phyloP scores from a whole-genome alignment of 2,329 filamentous ascomycete genomes.

The Fusarium gaditjirri region DNA sequence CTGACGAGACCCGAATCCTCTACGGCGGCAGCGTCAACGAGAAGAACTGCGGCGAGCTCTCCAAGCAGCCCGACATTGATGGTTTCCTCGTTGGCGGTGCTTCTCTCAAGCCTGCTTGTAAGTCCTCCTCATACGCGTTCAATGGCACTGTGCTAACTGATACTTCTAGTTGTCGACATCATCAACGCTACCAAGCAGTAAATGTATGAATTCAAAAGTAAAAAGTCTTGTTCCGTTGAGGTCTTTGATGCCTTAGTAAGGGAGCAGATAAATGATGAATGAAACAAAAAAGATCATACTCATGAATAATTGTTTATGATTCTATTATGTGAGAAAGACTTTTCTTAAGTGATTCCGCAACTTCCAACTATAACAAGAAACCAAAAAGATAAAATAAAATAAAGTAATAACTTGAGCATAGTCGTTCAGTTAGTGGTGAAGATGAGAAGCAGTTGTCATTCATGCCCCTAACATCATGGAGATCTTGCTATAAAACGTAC shows the following conservation, averaged over 20 bases:
- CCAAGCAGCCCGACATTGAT: constrained; percentile 94
- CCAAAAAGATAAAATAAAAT: too few relatives aligned
- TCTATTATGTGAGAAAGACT: background rate
- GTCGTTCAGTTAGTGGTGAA: background rate
- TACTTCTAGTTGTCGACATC: constrained; percentile 64
- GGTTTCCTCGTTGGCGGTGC: constrained; percentile 97
- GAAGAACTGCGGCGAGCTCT: constrained; percentile 96
- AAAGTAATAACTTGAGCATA: background rate
- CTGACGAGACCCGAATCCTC: constrained; percentile 90
- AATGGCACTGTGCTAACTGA: background rate
- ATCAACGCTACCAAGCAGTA: constrained; percentile 66
- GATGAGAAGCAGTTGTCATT: constrained; percentile 26
- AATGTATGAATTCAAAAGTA: constrained; percentile 39
- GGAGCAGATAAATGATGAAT: constrained; percentile 38
- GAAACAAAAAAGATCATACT: constrained; percentile 42
- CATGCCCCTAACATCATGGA: constrained; percentile 26
- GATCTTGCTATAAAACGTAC: constrained; percentile 42
- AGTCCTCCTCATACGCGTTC: constrained; percentile 53
- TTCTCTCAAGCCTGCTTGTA: constrained; percentile 95
- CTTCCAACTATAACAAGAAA: background rate
- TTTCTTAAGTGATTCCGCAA: background rate
- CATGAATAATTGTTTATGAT: constrained; percentile 4
- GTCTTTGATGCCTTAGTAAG: constrained; percentile 13
- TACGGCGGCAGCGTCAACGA: constrained; percentile 97
- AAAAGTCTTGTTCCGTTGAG: constrained; percentile 19